phyloP scores from a whole-genome alignment of 2,329 filamentous ascomycete genomes.

The Leptographium wingfieldii region DNA sequence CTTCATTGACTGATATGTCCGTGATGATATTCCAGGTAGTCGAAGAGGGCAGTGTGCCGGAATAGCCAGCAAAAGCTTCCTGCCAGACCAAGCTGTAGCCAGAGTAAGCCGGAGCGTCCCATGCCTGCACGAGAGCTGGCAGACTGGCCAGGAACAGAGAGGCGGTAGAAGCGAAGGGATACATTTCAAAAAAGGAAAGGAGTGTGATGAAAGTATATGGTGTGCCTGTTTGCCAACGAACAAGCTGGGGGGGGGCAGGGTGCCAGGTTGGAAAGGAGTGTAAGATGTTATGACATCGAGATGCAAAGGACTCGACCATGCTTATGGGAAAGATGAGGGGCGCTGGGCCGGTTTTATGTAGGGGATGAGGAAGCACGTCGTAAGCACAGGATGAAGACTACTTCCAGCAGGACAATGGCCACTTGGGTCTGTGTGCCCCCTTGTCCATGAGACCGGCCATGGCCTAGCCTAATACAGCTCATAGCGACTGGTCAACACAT shows the following conservation, averaged over 20 bases:
- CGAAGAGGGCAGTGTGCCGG: constrained; percentile 21
- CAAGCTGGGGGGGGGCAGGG: background rate
- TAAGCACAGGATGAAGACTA: too few relatives aligned
- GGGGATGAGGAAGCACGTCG: too few relatives aligned
- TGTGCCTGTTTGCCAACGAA: background rate
- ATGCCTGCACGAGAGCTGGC: constrained; percentile 21
- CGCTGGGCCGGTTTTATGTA: background rate
- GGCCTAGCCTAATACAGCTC: too few relatives aligned
- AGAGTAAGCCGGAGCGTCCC: constrained; percentile 24
- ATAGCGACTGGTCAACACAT: background rate
- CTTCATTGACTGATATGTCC: constrained; percentile 48
- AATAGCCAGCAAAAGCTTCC: constrained; percentile 27
- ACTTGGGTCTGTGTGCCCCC: background rate
- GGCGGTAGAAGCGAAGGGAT: background rate
- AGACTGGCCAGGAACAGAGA: constrained; percentile 10
- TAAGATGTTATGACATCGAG: background rate
- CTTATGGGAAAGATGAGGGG: background rate
- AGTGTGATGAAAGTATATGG: background rate
- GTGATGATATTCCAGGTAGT: constrained; percentile 33
- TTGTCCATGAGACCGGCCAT: background rate
- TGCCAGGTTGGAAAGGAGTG: background rate
- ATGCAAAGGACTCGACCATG: background rate
- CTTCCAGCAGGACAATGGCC: too few relatives aligned
- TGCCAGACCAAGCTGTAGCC: constrained; percentile 29
- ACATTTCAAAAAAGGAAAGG: background rate